These are phyloP conservation scores for Corniculantispora saksenae DNA, from an alignment of 2,329 filamentous ascomycete genomes.

Conservation along the genomic window DNA sequence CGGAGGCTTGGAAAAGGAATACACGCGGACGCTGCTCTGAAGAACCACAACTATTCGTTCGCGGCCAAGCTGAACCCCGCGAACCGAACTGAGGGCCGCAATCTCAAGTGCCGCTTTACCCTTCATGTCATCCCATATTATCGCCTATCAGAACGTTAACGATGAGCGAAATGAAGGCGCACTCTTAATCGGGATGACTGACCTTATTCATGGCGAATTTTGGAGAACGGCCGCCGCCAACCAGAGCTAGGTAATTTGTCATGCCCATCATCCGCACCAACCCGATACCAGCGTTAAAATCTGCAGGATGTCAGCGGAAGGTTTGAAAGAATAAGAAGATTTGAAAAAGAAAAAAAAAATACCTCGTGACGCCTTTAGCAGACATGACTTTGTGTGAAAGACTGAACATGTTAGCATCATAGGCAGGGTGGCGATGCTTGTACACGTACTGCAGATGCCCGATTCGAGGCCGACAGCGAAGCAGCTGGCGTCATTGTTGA, in stretches of 20 bases:
- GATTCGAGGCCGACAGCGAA: conserved; percentile 86
- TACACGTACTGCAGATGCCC: conserved; percentile 73
- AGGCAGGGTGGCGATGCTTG: neutral
- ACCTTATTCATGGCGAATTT: conserved; percentile 88
- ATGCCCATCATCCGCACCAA: conserved; percentile 84
- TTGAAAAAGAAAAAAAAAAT: too few relatives aligned
- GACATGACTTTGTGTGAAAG: conserved; percentile 71
- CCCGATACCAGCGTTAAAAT: conserved; percentile 80
- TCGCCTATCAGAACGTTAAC: conserved; percentile 53
- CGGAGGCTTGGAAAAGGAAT: conserved; percentile 73
- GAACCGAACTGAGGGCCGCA: conserved; percentile 76
- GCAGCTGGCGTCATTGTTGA: conserved; percentile 81
- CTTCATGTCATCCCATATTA: conserved; percentile 89
- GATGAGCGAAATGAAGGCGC: neutral
- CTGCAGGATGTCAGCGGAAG: conserved; percentile 37
- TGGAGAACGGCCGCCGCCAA: conserved; percentile 82
- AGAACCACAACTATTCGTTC: conserved; percentile 79
- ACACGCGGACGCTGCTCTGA: conserved; percentile 78
- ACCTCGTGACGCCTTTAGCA: conserved; percentile 61
- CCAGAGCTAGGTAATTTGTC: conserved; percentile 83
- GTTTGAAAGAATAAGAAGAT: conserved; percentile 4
- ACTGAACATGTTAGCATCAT: conserved; percentile 50
- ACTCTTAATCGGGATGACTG: conserved; percentile 6
- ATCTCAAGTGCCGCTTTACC: conserved; percentile 73
- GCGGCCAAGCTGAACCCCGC: conserved; percentile 75